These are phyloP conservation scores for Brassica juncea DNA, from an alignment of 345 rosid species.

Conservation along the genomic window DNA sequence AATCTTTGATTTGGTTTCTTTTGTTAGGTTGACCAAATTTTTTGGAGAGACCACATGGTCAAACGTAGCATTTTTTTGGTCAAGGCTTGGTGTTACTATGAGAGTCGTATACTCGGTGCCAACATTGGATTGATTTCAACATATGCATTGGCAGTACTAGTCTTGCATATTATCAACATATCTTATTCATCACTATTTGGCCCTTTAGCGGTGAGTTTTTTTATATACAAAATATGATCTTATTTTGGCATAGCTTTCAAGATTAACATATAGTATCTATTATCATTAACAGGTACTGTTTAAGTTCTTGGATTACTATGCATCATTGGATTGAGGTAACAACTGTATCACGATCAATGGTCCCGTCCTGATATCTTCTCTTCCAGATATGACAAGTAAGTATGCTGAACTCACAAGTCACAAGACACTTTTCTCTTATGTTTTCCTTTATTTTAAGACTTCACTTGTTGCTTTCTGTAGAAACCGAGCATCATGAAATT, in stretches of 20 bases:
- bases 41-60: slow-evolving; percentile 74
- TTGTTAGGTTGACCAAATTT: slow-evolving; percentile 61
- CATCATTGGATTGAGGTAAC: slow-evolving; percentile 75
- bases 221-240: neutral
- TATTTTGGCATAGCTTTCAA: neutral
- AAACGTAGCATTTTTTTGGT: slow-evolving; percentile 74
- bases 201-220: slow-evolving; percentile 66
- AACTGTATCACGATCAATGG: slow-evolving; percentile 62
- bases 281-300: slow-evolving; percentile 54
- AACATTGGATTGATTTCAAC: slow-evolving; percentile 79
- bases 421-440: neutral
- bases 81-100: slow-evolving; percentile 93
- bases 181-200: slow-evolving; percentile 62
- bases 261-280: neutral
- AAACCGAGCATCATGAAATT: slow-evolving; percentile 33
- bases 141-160: slow-evolving; percentile 74
- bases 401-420: neutral
- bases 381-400: slow-evolving; percentile 60
- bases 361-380: slow-evolving; percentile 56
- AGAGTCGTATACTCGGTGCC: slow-evolving; percentile 87
- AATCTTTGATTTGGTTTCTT: slow-evolving; percentile 17
- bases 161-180: slow-evolving; percentile 67
- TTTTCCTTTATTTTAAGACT: neutral
- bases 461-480: slow-evolving; percentile 20
- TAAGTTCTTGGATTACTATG: slow-evolving; percentile 71